Evolutionary conservation across 2,329 filamentous ascomycete species (phyloP).

Genomic region (Aspergillus arachidicola): DNA sequence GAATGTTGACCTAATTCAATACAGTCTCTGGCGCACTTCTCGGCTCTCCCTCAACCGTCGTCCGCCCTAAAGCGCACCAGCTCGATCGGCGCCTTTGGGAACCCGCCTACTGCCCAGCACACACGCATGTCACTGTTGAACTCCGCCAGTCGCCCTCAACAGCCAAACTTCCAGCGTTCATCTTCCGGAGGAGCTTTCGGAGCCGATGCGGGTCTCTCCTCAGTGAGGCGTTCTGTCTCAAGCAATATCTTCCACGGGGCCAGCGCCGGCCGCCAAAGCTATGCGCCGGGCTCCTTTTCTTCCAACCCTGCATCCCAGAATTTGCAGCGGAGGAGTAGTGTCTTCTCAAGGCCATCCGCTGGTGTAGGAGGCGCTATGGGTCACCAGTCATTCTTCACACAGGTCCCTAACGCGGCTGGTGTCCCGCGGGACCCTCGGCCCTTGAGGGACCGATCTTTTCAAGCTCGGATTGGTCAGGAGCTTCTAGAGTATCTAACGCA

Average conservation of each 20-base stretch:
- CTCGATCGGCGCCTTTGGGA: constrained; percentile 69
- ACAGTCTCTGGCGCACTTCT: constrained; percentile 56
- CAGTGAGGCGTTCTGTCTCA: constrained; percentile 78
- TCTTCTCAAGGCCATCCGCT: constrained; percentile 73
- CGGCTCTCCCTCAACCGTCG: constrained; percentile 82
- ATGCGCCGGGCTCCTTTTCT: constrained; percentile 62
- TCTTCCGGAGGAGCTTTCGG: constrained; percentile 73
- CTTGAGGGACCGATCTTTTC: constrained; percentile 77
- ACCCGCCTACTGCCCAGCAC: constrained; percentile 69
- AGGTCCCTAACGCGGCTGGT: constrained; percentile 77
- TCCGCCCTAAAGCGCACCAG: constrained; percentile 94
- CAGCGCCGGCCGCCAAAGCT: constrained; percentile 69
- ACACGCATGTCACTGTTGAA: constrained; percentile 85
- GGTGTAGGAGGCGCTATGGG: constrained; percentile 59
- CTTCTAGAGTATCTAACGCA: constrained; percentile 87
- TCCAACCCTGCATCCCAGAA: constrained; percentile 57
- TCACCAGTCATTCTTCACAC: constrained; percentile 94
- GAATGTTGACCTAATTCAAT: constrained; percentile 17
- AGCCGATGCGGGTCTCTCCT: constrained; percentile 77
- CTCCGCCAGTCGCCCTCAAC: constrained; percentile 77
- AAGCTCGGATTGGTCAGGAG: constrained; percentile 82
- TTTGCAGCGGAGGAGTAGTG: constrained; percentile 74
- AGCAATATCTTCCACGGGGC: constrained; percentile 63
- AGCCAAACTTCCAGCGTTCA: constrained; percentile 84
- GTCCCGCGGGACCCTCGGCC: constrained; percentile 85